Evolutionary conservation across 148 eudicot species (phyloP).

Genomic region (Vaccinium darrowii): DNA sequence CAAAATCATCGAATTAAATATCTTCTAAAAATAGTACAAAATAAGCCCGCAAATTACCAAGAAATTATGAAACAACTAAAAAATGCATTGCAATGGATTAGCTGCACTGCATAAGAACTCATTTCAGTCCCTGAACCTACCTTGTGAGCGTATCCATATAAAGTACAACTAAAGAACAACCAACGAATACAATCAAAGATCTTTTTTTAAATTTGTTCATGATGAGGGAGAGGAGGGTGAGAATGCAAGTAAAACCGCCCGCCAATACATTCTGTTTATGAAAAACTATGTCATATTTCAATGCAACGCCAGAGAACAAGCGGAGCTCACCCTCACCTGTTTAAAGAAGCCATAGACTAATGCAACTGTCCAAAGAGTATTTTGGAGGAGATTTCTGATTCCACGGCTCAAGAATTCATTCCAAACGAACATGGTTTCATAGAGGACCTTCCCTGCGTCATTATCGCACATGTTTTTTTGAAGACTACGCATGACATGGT

Average conservation of each 20-base stretch:
- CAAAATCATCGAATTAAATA: not conserved
- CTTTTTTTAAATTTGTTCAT: not conserved
- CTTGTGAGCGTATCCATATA: not conserved
- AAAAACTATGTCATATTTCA: not conserved
- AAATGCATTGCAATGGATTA: not conserved
- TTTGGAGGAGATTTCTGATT: conserved; percentile 60
- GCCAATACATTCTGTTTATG: not conserved
- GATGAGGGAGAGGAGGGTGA: not conserved
- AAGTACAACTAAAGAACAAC: conserved; percentile 4
- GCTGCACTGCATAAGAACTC: not conserved
- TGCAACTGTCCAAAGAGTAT: conserved; percentile 86
- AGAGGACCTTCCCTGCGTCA: conserved; percentile 45
- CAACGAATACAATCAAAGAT: not conserved
- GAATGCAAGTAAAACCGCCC: not conserved
- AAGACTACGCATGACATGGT: conserved; percentile 85
- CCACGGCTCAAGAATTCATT: conserved; percentile 86
- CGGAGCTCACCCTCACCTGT: conserved; percentile 50
- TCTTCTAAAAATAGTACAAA: not conserved
- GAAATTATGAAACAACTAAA: not conserved
- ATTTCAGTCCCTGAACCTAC: not conserved
- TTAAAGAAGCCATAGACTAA: conserved; percentile 84
- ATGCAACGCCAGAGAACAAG: not conserved
- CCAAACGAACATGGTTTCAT: conserved; percentile 95
- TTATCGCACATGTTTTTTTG: conserved; percentile 66
- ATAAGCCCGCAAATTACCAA: not conserved